A percentile compares a stretch with the other conserved stretches of the same genome.
Evolutionary conservation across 805 yeast genomes (phyloP).

Genomic region (Wickerhamomyces canadensis): DNA sequence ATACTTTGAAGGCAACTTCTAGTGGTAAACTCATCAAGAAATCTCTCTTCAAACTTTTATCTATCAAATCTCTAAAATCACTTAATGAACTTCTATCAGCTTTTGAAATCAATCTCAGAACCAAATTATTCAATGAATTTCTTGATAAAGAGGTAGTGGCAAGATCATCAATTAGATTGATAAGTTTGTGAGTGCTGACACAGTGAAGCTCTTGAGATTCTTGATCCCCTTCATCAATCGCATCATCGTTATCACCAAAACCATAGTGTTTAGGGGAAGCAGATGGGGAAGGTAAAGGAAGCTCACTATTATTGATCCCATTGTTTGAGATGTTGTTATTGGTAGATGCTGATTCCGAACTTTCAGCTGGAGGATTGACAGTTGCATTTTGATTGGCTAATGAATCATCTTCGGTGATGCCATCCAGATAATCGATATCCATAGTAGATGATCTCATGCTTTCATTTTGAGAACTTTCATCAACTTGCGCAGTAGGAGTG

Average conservation of each 20-base stretch:
- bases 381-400: too few relatives aligned
- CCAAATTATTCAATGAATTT: constrained; percentile 42
- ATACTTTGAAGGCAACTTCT: constrained; percentile 64
- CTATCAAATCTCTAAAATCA: constrained; percentile 46
- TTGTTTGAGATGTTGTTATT: too few relatives aligned
- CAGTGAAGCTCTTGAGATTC: neutral
- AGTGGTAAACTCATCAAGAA: constrained; percentile 64
- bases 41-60: constrained; percentile 63
- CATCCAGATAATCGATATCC: too few relatives aligned
- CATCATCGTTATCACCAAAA: constrained; percentile 16
- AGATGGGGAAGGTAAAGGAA: constrained; percentile 68
- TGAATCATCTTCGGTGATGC: too few relatives aligned
- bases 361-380: too few relatives aligned
- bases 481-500: too few relatives aligned
- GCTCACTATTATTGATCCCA: constrained; percentile 25
- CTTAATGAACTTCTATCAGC: constrained; percentile 60
- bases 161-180: constrained; percentile 11
- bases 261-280: constrained; percentile 47
- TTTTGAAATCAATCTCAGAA: constrained; percentile 49
- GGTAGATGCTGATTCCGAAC: too few relatives aligned
- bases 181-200: constrained; percentile 3
- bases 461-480: neutral
- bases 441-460: neutral
- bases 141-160: constrained; percentile 30
- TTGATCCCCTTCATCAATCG: constrained; percentile 3